Evolutionary conservation across 129 eudicot genomes (phyloP), one percentile per base, ranked within the genome.

Genomic region (Kitagawia praeruptora): DNA sequence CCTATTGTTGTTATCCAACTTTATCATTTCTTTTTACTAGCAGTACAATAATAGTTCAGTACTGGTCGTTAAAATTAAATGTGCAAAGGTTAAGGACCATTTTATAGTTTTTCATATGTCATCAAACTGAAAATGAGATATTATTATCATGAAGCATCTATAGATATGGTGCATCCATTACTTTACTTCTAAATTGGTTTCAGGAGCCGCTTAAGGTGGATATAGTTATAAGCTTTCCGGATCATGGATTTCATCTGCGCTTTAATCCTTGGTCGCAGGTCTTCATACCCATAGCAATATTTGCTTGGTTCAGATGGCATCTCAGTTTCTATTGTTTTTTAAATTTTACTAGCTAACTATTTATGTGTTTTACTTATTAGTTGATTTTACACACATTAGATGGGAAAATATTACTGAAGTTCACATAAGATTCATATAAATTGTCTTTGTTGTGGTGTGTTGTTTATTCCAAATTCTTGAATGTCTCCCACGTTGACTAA

Each of bases 261-360:
- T 93, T 93, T 82, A 91, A 91, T 87, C 92, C 96, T 40, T 87
- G 96, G 92, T 91, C 96, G 12, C 94, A 93, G 96, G 94, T 91
- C 44, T 73, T 6, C 77, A n/a, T 73, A 28, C 38, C n/a, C 13
- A 2, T 3, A 12, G 53, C 42, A 0, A 45, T 25, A n/a, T 25
- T 4, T 45, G n/a, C 45, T 72, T 1, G 27, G 9, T 21, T 73
- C 45, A 71, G n/a, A 21, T 10, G 21, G 13, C 40, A 7, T 12
- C 40, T 2, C 19, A 3, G 40, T 11, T 66, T 28, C 21, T 28
- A 66, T 66, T 11, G 71, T 13, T 66, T 25, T 25, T 25, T 3
- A 4, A 4, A 27, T 11, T 3, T 25, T 13, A 66, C 40, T 4
- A 28, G 70, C 11, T 11, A 66, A 66, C 8, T 27, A 28, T 63